These are phyloP conservation scores for Aspergillus pseudoglaucus DNA, from an alignment of 2,329 filamentous ascomycete genomes.

Conservation along the genomic window DNA sequence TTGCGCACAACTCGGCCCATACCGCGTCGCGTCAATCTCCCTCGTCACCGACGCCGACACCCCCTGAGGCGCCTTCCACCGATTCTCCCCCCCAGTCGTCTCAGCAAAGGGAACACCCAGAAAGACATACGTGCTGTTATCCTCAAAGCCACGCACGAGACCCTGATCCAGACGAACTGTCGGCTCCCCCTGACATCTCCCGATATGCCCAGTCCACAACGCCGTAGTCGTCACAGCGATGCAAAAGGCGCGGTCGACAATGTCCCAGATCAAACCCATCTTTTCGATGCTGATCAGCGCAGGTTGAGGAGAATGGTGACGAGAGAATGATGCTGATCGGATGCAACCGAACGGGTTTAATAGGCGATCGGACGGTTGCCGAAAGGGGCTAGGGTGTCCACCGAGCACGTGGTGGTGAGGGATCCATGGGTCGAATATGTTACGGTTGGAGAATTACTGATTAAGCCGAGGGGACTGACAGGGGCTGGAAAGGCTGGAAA, in stretches of 20 bases:
- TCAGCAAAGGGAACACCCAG: constrained; percentile 19
- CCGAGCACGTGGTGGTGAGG: not conserved
- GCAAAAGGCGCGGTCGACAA: not conserved
- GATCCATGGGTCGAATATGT: not conserved
- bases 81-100: constrained; percentile 14
- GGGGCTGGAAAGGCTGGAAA: too few relatives aligned
- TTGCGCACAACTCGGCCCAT: constrained; percentile 17
- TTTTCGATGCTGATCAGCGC: too few relatives aligned
- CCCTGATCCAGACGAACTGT: constrained; percentile 14
- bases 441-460: not conserved
- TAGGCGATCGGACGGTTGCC: not conserved
- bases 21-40: constrained; percentile 11
- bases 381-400: not conserved
- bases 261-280: too few relatives aligned
- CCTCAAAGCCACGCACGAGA: constrained; percentile 15
- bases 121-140: constrained; percentile 19
- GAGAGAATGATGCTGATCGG: not conserved
- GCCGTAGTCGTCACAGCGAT: not conserved
- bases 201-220: too few relatives aligned
- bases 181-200: not conserved
- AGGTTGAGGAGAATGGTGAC: too few relatives aligned
- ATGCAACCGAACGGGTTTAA: not conserved
- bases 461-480: not conserved
- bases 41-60: constrained; percentile 6
- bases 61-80: constrained; percentile 15